A percentile compares a stretch with the other conserved stretches of the same genome.
Conservation (phyloP, 2,329 filamentous ascomycete species). For the Metarhizium anisopliae region DNA sequence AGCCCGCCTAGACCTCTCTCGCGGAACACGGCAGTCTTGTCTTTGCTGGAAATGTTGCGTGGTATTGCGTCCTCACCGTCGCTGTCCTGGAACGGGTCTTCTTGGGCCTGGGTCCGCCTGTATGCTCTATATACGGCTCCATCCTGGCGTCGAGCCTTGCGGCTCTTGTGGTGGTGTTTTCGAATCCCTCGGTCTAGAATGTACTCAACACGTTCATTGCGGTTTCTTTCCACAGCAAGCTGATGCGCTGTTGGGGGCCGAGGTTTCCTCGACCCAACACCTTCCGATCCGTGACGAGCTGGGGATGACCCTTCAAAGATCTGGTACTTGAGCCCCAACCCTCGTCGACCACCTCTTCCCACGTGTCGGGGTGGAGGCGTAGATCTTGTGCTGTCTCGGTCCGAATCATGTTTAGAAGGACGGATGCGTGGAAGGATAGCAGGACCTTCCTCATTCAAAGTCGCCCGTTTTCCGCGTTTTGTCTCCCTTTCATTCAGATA, state of each 20-base stretch:
- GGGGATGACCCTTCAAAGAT: conserved; percentile 54
- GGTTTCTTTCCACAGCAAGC: conserved; percentile 69
- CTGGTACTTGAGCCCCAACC: conserved; percentile 45
- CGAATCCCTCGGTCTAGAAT: conserved; percentile 69
- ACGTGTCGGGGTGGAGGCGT: conserved; percentile 30
- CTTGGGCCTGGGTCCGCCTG: conserved; percentile 49
- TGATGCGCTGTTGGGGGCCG: conserved; percentile 75
- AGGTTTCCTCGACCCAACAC: conserved; percentile 51
- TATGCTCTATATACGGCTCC: conserved; percentile 60
- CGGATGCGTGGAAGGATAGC: conserved; percentile 54
- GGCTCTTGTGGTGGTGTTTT: conserved; percentile 53
- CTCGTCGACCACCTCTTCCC: conserved; percentile 12
- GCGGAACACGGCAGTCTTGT: conserved; percentile 32
- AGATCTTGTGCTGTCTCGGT: conserved; percentile 35
- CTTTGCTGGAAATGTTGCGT: conserved; percentile 20
- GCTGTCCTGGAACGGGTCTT: conserved; percentile 51
- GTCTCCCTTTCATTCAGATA: conserved; percentile 53
- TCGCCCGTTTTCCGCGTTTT: conserved; percentile 41
- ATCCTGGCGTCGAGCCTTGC: conserved; percentile 52
- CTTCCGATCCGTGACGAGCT: conserved; percentile 44
- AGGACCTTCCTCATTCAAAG: conserved; percentile 42
- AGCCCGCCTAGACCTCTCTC: conserved; percentile 56
- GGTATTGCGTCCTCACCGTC: conserved; percentile 44
- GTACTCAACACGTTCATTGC: conserved; percentile 71
- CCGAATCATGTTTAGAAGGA: conserved; percentile 50